Evolutionary conservation across 1,139 yeast genomes (phyloP), one percentile per base, ranked within the genome.

Genomic region (Neolecta irregularis): DNA sequence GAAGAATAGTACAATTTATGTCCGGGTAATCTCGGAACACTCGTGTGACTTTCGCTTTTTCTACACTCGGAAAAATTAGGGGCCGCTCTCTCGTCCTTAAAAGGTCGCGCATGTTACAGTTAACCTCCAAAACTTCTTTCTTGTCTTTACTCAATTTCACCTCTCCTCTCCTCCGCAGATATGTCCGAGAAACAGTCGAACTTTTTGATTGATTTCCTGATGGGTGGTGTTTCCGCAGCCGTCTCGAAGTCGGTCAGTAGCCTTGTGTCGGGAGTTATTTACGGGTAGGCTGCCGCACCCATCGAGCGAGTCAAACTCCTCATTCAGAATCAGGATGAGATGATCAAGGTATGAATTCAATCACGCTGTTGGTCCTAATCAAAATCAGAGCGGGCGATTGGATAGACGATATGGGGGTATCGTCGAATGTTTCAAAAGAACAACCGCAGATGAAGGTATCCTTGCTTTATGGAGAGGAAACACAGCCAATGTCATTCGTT

Each of bases 191-290:
- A 11, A 32, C 28, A 43, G 26, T 37, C 42, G 19, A 45, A 48
- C 52, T 70, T 69, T 58, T 51, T 66, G 51, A 50, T 65, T 54
- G 75, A 71, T 58, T 71, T 71, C 67, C 52, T 71, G 59, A 71
- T 74, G 80, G 81, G 80, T 58, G 81, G 34, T 25, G 77, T 74
- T 47, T 73, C 83, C 58, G 83, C 83, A 62, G 83, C 83, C 52
- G 74, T 74, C 64, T 72, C 81, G 47, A 74, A 74, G 72, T 74
- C 83, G 45, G 80, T 79, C 45, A 7, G 13, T 25, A 8, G 9
- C 29, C 15, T 7, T 6, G 15, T 25, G 15, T 7, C 7, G 7
- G 7, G 13, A 6, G 29, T 6, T 6, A 25, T 25, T 15, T 29
- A n/a, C 6, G 29, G 11, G 8, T 5, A 18, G 12, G 12, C 26